Percentiles rank a stretch among this genome's conserved stretches.
Conservation (phyloP, 2,329 filamentous ascomycete species). For the Lachnellula occidentalis region DNA sequence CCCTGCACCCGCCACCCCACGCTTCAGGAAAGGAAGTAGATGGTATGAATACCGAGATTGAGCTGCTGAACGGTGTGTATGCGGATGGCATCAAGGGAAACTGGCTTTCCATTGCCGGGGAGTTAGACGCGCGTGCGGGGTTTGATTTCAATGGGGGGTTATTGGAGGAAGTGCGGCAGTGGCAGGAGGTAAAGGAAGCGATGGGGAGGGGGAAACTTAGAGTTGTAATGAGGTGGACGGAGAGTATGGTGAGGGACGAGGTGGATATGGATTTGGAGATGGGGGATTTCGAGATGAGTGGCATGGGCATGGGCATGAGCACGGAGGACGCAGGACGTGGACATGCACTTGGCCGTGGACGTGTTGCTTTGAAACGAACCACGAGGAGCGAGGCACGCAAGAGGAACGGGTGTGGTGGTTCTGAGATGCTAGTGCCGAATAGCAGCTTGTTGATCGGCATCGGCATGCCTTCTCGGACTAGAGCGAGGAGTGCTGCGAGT, state of each 20-base stretch:
- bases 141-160: neutral
- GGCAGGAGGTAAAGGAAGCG: constrained; percentile 9
- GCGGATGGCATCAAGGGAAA: neutral
- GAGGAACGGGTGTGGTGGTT: no score
- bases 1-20: neutral
- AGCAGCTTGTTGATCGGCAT: no score
- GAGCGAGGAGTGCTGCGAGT: no score
- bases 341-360: no score
- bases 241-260: neutral
- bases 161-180: neutral
- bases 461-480: no score
- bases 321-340: no score
- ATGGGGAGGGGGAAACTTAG: constrained; percentile 24
- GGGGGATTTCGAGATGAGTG: neutral
- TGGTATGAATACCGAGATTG: neutral
- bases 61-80: neutral
- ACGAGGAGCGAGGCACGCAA: no score
- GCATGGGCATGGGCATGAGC: neutral
- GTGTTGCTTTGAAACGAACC: no score
- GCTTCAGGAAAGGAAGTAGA: neutral
- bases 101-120: neutral
- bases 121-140: neutral
- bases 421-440: no score
- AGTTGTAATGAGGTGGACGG: constrained; percentile 20
- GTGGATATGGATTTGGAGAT: neutral